Percentiles rank a stretch among this genome's conserved stretches.
These are phyloP conservation scores for Hyphodiscus hymeniophilus DNA, from an alignment of 495 filamentous ascomycete species.

Conservation along the genomic window DNA sequence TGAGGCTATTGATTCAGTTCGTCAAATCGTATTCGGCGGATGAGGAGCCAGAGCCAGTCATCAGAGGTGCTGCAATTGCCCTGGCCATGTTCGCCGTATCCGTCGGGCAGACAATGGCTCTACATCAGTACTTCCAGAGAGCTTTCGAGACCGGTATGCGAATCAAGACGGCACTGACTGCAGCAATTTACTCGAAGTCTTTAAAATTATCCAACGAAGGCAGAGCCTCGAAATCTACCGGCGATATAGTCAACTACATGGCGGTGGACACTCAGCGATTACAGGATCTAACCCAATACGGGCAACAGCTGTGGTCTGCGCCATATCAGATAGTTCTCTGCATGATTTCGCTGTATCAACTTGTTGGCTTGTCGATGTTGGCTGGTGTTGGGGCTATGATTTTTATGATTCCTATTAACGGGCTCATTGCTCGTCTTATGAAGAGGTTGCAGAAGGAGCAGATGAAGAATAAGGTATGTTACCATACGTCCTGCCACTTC, in stretches of 20 bases:
- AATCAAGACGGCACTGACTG: slow-evolving; percentile 81
- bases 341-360: slow-evolving; percentile 90
- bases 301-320: slow-evolving; percentile 89
- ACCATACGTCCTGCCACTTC: no score
- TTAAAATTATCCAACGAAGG: slow-evolving; percentile 90
- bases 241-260: slow-evolving; percentile 99
- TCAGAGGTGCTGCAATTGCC: slow-evolving; percentile 81
- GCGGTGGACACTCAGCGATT: slow-evolving; percentile 94
- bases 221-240: slow-evolving; percentile 80
- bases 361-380: slow-evolving; percentile 89
- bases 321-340: slow-evolving; percentile 95
- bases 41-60: slow-evolving; percentile 52
- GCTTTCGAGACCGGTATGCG: slow-evolving; percentile 95
- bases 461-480: slow-evolving; percentile 84
- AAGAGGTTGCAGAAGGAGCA: slow-evolving; percentile 90
- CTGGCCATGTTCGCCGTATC: slow-evolving; percentile 88
- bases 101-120: slow-evolving; percentile 65
- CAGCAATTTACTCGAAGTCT: slow-evolving; percentile 87
- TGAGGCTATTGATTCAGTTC: slow-evolving; percentile 78
- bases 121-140: slow-evolving; percentile 96
- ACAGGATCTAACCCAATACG: slow-evolving; percentile 91
- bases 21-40: slow-evolving; percentile 64
- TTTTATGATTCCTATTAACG: slow-evolving; percentile 95
- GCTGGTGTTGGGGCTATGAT: slow-evolving; percentile 97
- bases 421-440: slow-evolving; percentile 85